A percentile compares a stretch with the other conserved stretches of the same genome.
Evolutionary conservation across 2,329 filamentous ascomycete species (phyloP).

Genomic region (Paracorniculantispora psalliotae): DNA sequence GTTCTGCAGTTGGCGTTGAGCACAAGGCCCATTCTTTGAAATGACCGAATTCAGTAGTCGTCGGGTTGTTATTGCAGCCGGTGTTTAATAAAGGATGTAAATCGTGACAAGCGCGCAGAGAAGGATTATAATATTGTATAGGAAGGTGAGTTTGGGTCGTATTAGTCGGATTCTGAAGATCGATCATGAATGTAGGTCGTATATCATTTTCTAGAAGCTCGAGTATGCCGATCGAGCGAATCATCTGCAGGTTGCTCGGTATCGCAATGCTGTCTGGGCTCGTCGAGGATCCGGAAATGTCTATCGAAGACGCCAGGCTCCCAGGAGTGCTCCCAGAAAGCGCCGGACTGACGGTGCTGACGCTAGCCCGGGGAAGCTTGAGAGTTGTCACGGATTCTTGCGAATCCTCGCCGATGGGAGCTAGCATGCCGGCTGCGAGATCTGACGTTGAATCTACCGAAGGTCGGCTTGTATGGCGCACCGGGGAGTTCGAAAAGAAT

Average conservation of each 20-base stretch:
- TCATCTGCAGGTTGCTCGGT: constrained; percentile 46
- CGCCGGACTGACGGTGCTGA: constrained; percentile 43
- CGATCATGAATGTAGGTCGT: constrained; percentile 70
- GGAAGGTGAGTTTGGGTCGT: constrained; percentile 49
- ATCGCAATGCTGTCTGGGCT: constrained; percentile 48
- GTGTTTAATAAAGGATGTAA: constrained; percentile 54
- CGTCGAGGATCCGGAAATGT: constrained; percentile 43
- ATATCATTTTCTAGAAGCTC: constrained; percentile 74
- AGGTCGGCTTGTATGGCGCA: constrained; percentile 32
- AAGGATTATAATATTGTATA: constrained; percentile 63
- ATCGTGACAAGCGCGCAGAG: constrained; percentile 53
- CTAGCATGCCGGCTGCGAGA: constrained; percentile 42
- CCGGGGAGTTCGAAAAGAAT: constrained; percentile 45
- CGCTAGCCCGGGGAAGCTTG: constrained; percentile 50
- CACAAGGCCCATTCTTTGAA: constrained; percentile 68
- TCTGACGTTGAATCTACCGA: constrained; percentile 36
- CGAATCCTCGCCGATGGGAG: constrained; percentile 38
- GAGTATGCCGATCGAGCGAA: constrained; percentile 61
- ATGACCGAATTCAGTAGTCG: constrained; percentile 46
- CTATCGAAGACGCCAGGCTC: constrained; percentile 50
- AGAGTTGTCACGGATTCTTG: constrained; percentile 46
- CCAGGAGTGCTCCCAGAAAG: constrained; percentile 47
- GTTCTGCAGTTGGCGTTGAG: constrained; percentile 47
- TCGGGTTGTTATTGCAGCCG: constrained; percentile 38
- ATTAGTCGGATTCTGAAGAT: constrained; percentile 56